Evolutionary conservation across 2,329 filamentous ascomycete genomes (phyloP).

Genomic region (Claviceps digitariae): DNA sequence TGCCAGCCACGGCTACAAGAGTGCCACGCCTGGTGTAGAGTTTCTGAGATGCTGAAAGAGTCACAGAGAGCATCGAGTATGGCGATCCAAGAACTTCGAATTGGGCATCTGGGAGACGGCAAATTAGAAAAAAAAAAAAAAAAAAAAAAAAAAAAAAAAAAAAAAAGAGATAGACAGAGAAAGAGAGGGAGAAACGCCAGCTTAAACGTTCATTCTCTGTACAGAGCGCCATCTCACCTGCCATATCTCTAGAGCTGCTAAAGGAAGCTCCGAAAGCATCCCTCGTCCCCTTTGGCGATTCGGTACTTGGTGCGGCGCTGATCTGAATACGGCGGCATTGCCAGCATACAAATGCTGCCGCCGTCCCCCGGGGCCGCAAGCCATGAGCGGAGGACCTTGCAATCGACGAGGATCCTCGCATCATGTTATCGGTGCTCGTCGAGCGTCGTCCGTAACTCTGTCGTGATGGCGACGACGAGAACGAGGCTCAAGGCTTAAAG

Average conservation of each 20-base stretch:
- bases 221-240: slow-evolving; percentile 28
- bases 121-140: background rate
- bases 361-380: slow-evolving; percentile 13
- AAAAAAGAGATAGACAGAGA: background rate
- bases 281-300: slow-evolving; percentile 33
- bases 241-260: slow-evolving; percentile 31
- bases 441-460: background rate
- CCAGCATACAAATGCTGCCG: slow-evolving; percentile 30
- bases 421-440: slow-evolving; percentile 12
- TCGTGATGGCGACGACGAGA: too few relatives aligned
- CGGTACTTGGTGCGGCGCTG: slow-evolving; percentile 44
- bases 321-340: slow-evolving; percentile 51
- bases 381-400: slow-evolving; percentile 21
- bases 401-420: slow-evolving; percentile 31
- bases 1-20: slow-evolving; percentile 77
- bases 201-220: background rate
- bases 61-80: slow-evolving; percentile 87
- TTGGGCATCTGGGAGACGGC: slow-evolving; percentile 58
- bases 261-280: slow-evolving; percentile 42
- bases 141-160: background rate
- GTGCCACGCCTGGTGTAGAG: slow-evolving; percentile 89
- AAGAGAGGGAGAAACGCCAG: background rate
- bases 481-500: background rate
- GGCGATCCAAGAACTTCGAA: slow-evolving; percentile 90
- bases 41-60: slow-evolving; percentile 82